Evolutionary conservation across 2,329 filamentous ascomycete species (phyloP).

Genomic region (Waltergamsia citrina): DNA sequence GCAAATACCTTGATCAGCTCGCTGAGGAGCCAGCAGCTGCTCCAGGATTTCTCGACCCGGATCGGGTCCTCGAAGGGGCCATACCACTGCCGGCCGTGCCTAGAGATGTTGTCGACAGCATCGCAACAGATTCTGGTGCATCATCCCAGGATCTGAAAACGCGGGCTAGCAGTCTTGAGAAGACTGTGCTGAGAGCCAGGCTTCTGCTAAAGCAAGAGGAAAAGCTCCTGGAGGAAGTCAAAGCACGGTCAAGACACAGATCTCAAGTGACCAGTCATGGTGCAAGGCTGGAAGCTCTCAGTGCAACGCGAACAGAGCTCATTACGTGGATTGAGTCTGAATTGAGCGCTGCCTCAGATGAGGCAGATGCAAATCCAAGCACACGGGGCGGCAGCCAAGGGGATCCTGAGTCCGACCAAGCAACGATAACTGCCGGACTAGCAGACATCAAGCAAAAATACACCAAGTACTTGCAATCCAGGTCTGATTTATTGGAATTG

Average conservation of each 20-base stretch:
- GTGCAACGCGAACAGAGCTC: constrained; percentile 46
- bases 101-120: constrained; percentile 37
- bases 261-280: constrained; percentile 24
- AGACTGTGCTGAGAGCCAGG: constrained; percentile 48
- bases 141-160: constrained; percentile 29
- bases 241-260: constrained; percentile 23
- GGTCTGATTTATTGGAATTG: constrained; percentile 36
- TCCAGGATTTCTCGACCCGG: constrained; percentile 38
- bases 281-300: constrained; percentile 42
- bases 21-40: constrained; percentile 40
- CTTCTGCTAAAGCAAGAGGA: constrained; percentile 47
- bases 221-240: constrained; percentile 39
- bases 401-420: constrained; percentile 11
- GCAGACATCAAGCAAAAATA: constrained; percentile 44
- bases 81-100: constrained; percentile 40
- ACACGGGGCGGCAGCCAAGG: constrained; percentile 13
- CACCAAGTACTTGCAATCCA: constrained; percentile 36
- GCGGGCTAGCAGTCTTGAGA: constrained; percentile 44
- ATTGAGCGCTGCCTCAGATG: constrained; percentile 40
- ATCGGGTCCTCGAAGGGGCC: constrained; percentile 34
- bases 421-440: constrained; percentile 27
- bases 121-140: constrained; percentile 27
- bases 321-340: constrained; percentile 59
- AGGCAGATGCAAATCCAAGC: constrained; percentile 14
- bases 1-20: constrained; percentile 40